Evolutionary conservation across 768 basidiomycete species (phyloP), one percentile per base, ranked within the genome.

Genomic region (Leucosporidium scottii): DNA sequence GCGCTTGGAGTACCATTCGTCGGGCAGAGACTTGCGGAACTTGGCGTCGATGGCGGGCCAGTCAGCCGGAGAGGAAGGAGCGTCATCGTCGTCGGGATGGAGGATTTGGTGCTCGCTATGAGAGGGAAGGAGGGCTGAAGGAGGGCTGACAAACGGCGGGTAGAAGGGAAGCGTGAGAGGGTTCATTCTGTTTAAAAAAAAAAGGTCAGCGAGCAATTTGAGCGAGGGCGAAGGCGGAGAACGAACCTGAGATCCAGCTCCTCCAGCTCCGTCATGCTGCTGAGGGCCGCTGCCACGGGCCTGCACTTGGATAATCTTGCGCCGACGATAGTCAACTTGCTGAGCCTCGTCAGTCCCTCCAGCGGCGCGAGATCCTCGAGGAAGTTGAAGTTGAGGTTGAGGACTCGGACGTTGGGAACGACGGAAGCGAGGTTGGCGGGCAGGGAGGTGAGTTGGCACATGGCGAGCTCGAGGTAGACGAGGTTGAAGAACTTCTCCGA

Each of bases 381-480:
- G 78, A 93, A 97, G 78, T 98, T 98, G 82, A 96, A 94, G 82
- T 98, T 94, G 72, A 97, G 84, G 82, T 97, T 97, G 79, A 98
- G 81, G 67, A 87, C 87, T 63, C 92, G 86, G 75, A 97, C 79
- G 78, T 93, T 96, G 39, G 96, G 94, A 58, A 86, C 80, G 64
- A 89, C 79, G 56, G 76, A 76, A 62, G 83, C 82, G 73, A 96
- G 81, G 51, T 84, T 83, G 72, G 78, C 74, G n/a, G 93, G 93
- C 59, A 96, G 84, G 62, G 74, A 74, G 47, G 85, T 86, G 70
- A 98, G 81, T 69, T 89, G 84, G 78, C 96, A 97, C 31, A 83
- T 89, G 23, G 93, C 93, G 56, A 89, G 81, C 80, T 99, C 96
- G 77, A 98, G 82, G 81, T 98, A 97, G 49, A 88, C 81, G 76